phyloP scores from a whole-genome alignment of 306 rosid genomes.

The Corylus avellana region DNA sequence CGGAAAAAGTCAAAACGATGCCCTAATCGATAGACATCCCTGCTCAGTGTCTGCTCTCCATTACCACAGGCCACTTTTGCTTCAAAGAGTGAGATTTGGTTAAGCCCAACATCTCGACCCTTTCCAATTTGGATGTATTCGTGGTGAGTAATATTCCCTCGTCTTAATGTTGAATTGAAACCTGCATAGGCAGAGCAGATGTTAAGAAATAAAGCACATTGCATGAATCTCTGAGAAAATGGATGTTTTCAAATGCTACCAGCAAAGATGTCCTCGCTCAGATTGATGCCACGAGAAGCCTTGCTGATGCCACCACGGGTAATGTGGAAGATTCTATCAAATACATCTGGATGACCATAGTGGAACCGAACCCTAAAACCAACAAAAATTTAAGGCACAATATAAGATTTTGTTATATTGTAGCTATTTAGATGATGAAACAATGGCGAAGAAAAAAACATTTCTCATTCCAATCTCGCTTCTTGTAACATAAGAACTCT shows the following conservation, averaged over 20 bases:
- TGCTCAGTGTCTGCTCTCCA: conserved; percentile 91
- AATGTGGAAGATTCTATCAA: conserved; percentile 93
- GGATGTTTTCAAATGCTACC: conserved; percentile 51
- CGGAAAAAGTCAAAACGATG: conserved; percentile 99
- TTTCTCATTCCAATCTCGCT: not conserved
- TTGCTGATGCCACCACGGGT: conserved; percentile 99
- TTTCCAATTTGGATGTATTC: conserved; percentile 98
- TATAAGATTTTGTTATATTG: not conserved
- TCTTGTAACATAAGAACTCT: not conserved
- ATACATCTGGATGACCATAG: conserved; percentile 98
- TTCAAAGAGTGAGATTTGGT: conserved; percentile 94
- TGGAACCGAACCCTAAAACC: conserved; percentile 87
- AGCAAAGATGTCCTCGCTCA: conserved; percentile 98
- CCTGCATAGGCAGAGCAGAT: conserved; percentile 46
- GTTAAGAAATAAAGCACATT: conserved; percentile 30
- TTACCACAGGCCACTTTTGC: conserved; percentile 98
- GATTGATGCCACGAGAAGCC: conserved; percentile 93
- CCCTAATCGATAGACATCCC: conserved; percentile 90
- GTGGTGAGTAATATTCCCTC: conserved; percentile 94
- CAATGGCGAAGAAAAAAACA: not conserved
- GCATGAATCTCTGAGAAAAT: conserved; percentile 5
- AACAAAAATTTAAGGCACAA: conserved; percentile 25
- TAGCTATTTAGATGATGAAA: not conserved
- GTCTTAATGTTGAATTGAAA: conserved; percentile 83
- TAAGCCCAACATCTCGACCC: conserved; percentile 98